Percentiles rank a stretch among this genome's conserved stretches.
phyloP scores from a whole-genome alignment of 306 rosid genomes.

The Adenanthera pavonina region DNA sequence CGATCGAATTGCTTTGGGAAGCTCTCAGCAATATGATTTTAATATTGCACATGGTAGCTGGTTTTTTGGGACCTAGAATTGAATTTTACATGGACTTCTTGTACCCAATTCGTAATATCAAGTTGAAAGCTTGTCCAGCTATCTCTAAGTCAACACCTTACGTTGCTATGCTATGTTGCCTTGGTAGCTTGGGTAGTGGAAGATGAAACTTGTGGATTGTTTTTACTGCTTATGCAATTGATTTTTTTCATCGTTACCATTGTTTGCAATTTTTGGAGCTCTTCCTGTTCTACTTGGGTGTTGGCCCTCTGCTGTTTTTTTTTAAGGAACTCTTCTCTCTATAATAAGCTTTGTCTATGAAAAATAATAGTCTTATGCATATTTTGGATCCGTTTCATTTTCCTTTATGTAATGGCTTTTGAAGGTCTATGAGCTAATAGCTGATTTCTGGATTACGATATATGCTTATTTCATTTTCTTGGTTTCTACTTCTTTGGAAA shows the following conservation, averaged over 20 bases:
- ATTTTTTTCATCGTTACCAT: background rate
- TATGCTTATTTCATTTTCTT: background rate
- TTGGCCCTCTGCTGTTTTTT: background rate
- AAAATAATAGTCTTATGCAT: background rate
- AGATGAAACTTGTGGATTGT: background rate
- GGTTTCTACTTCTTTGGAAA: background rate
- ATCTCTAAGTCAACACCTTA: background rate
- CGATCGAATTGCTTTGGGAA: slow-evolving; percentile 7
- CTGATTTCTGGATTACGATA: background rate
- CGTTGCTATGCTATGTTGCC: background rate
- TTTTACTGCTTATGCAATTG: background rate
- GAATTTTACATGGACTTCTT: background rate
- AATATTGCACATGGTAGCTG: background rate
- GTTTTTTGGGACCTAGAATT: background rate
- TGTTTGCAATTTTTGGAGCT: background rate
- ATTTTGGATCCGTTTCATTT: background rate
- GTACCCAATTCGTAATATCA: background rate
- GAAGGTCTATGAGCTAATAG: background rate
- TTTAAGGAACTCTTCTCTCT: background rate
- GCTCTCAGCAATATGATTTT: background rate
- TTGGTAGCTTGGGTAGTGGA: background rate
- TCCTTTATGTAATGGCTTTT: background rate
- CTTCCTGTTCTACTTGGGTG: background rate
- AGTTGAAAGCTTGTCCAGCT: background rate
- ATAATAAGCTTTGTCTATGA: background rate